Conservation (phyloP, 2,329 filamentous ascomycete genomes). For the Penicillium sp. region DNA sequence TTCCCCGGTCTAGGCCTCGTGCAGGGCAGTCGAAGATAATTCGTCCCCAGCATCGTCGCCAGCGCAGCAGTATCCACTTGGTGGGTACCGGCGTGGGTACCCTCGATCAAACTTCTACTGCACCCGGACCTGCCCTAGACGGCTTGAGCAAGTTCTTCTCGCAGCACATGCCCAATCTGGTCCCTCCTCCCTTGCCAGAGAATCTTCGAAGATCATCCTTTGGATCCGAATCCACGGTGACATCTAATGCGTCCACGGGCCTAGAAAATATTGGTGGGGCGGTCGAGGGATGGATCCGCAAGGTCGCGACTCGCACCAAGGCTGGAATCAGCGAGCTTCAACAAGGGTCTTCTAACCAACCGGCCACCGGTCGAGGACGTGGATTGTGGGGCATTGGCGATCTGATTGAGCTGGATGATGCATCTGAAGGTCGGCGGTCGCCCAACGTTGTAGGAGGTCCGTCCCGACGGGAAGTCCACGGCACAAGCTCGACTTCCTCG, state of each 20-base stretch:
- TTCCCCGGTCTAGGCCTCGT: conserved; percentile 31
- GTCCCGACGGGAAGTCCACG: conserved; percentile 21
- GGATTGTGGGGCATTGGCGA: conserved; percentile 40
- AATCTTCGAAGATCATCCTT: conserved; percentile 38
- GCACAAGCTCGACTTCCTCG: conserved; percentile 26
- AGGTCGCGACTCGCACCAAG: conserved; percentile 62
- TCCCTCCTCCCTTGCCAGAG: conserved; percentile 65
- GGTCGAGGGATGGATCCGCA: conserved; percentile 87
- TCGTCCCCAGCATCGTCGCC: conserved; percentile 41
- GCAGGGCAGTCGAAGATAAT: conserved; percentile 34
- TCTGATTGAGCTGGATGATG: conserved; percentile 47
- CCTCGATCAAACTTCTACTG: conserved; percentile 58
- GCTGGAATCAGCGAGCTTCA: conserved; percentile 43
- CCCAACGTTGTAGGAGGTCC: conserved; percentile 19
- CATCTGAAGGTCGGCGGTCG: conserved; percentile 31
- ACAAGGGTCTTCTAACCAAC: conserved; percentile 28
- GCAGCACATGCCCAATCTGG: conserved; percentile 77
- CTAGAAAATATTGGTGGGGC: conserved; percentile 84
- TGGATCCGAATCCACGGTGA: conserved; percentile 36
- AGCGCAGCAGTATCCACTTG: conserved; percentile 60
- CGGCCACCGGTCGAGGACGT: conserved; percentile 25
- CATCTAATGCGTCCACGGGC: conserved; percentile 42
- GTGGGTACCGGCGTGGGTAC: conserved; percentile 86
- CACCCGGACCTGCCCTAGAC: conserved; percentile 75
- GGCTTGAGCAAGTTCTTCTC: conserved; percentile 81